A percentile compares a stretch with the other conserved stretches of the same genome.
Conservation (phyloP, 2,329 filamentous ascomycete genomes). For the Beauveria australis region DNA sequence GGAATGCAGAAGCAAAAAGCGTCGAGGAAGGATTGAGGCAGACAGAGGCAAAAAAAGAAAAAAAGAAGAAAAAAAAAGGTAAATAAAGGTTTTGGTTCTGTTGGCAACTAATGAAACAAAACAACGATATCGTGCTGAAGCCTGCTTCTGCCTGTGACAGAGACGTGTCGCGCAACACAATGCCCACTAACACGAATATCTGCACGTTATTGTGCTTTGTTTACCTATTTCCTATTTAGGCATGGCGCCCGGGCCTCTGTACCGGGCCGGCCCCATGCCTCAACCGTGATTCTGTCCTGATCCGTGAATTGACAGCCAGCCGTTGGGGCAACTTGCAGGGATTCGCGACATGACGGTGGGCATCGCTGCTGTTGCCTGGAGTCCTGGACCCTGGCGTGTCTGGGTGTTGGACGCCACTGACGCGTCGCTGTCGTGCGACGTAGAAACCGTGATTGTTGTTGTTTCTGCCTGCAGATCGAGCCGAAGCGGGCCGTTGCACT, state of each 20-base stretch:
- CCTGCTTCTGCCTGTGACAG: constrained; percentile 11
- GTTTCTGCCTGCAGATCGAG: background rate
- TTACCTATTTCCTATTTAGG: constrained; percentile 37
- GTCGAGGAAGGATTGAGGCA: background rate
- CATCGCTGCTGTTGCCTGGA: too few species aligned
- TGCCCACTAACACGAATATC: constrained; percentile 9
- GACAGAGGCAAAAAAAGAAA: background rate
- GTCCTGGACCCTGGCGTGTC: background rate
- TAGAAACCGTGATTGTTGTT: constrained; percentile 1
- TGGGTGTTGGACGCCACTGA: background rate
- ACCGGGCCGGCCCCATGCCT: constrained; percentile 14
- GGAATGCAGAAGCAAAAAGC: background rate
- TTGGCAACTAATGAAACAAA: constrained; percentile 8
- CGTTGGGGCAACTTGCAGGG: constrained; percentile 12
- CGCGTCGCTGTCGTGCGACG: constrained; percentile 3
- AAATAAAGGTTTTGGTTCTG: background rate
- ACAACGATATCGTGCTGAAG: constrained; percentile 1
- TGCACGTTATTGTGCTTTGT: constrained; percentile 25
- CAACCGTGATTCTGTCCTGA: too few species aligned
- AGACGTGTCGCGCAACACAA: constrained; percentile 9
- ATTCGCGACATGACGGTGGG: background rate
- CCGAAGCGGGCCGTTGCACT: background rate
- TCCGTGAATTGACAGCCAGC: constrained; percentile 21
- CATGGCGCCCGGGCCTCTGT: constrained; percentile 23
- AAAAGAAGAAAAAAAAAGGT: background rate